phyloP scores from a whole-genome alignment of 75 land plant genomes.

The Selaginella moellendorffii region DNA sequence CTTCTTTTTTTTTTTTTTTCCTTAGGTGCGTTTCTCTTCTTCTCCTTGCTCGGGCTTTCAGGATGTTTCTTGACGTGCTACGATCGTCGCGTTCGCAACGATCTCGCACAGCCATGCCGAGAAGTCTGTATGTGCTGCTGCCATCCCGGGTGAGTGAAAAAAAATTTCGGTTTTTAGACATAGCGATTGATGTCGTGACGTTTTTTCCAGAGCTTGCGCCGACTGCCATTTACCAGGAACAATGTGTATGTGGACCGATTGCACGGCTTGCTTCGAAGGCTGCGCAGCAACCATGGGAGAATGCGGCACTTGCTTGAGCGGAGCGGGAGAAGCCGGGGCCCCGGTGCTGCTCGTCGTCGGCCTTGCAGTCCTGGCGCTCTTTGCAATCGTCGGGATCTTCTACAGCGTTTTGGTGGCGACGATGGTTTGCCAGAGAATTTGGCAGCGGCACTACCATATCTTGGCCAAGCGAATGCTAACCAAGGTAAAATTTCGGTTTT shows the following conservation, averaged over 20 bases:
- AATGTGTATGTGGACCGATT: constrained; percentile 96
- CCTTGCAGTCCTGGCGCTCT: constrained; percentile 61
- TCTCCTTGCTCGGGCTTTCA: constrained; percentile 75
- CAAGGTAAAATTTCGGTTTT: too few relatives aligned
- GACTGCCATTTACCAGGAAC: constrained; percentile 95
- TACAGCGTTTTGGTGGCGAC: constrained; percentile 92
- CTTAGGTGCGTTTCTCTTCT: constrained; percentile 81
- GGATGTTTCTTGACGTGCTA: constrained; percentile 94
- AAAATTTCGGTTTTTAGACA: too few relatives aligned
- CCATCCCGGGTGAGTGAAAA: constrained; percentile 71
- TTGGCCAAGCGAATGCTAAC: constrained; percentile 93
- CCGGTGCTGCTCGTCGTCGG: constrained; percentile 77
- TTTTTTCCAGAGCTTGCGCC: constrained; percentile 69
- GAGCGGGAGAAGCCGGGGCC: constrained; percentile 92
- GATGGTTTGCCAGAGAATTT: constrained; percentile 91
- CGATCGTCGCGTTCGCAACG: constrained; percentile 81
- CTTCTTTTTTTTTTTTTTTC: background rate
- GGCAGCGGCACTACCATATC: constrained; percentile 97
- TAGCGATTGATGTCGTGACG: too few relatives aligned
- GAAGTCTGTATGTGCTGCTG: constrained; percentile 91
- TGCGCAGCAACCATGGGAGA: constrained; percentile 79
- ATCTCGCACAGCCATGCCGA: constrained; percentile 86
- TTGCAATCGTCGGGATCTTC: constrained; percentile 83
- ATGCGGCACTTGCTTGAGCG: constrained; percentile 73
- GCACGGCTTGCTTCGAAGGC: constrained; percentile 81